Base-by-base conservation (phyloP, 2,329 filamentous ascomycete species). In the Hypocrella siamensis region DNA sequence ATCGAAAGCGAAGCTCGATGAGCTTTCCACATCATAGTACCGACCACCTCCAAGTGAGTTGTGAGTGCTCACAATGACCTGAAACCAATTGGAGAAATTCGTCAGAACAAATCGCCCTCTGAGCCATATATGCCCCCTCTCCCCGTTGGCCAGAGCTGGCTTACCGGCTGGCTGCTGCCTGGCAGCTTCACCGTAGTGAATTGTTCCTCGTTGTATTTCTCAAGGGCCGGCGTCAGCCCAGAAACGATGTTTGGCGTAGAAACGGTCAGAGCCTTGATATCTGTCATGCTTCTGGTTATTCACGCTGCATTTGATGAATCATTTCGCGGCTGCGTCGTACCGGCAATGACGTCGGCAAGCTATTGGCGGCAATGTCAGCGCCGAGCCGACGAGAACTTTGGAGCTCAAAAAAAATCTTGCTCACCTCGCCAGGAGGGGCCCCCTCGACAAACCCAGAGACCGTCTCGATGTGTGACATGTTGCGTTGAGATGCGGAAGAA, bases 131-230 rank as follows among this genome's bases (percentile, higher is more conserved):
- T n/a, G n/a, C n/a, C n/a, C n/a, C n/a, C n/a, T n/a, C n/a, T n/a
- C n/a, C n/a, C n/a, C n/a, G n/a, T n/a, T n/a, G n/a, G n/a, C n/a
- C n/a, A n/a, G n/a, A n/a, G 17, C 32, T 18, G 19, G 45, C 53
- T 30, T 35, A 61, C 58, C 33, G 50, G 46, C 53, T 84, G 75
- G 54, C 75, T 88, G 51, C 80, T 74, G 19, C 85, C 85, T 0
- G 88, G 88, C 34, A 98, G 71, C 66, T 92, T 93, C 39, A 83
- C 78, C 12, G 85, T 85, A 30, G 75, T 61, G 54, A 94, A 80
- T 57, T 98, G 90, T 56, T 86, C 79, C 58, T 98, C 88, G 47
- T 96, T 94, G 69, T 98, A 96, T 57, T 80, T 84, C 58, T 86
- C 67, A 53, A 93, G 92, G 0, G 90, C 85, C 1, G 85, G 81